Conservation (phyloP, 805 yeast genomes). For the Yamadazyma tumulicola region DNA sequence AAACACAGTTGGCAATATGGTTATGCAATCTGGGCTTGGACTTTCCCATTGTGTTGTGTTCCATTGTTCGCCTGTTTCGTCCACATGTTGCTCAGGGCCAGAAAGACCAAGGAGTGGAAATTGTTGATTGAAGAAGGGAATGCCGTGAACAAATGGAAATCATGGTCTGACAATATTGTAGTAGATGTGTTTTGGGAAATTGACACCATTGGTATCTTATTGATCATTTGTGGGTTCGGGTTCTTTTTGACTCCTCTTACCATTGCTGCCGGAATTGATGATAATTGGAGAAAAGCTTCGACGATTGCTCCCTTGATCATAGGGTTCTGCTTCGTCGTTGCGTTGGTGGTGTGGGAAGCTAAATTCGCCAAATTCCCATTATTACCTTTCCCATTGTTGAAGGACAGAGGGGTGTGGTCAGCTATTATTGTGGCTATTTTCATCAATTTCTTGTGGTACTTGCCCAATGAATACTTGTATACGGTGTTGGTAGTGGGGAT, state of each 20-base stretch:
- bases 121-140: slow-evolving; percentile 36
- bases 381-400: slow-evolving; percentile 54
- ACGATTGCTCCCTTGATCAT: slow-evolving; percentile 68
- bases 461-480: slow-evolving; percentile 69
- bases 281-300: slow-evolving; percentile 57
- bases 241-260: slow-evolving; percentile 71
- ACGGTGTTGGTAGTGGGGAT: slow-evolving; percentile 64
- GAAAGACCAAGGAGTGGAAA: slow-evolving; percentile 49
- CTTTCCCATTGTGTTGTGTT: slow-evolving; percentile 62
- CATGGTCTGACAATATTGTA: slow-evolving; percentile 29
- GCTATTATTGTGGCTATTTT: slow-evolving; percentile 59
- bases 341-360: slow-evolving; percentile 58
- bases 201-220: slow-evolving; percentile 60
- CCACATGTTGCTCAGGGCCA: slow-evolving; percentile 56
- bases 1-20: slow-evolving; percentile 63
- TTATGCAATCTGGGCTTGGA: slow-evolving; percentile 77
- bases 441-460: slow-evolving; percentile 59
- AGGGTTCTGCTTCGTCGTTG: slow-evolving; percentile 59
- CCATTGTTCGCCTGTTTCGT: slow-evolving; percentile 53
- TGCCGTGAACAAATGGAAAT: slow-evolving; percentile 13
- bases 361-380: slow-evolving; percentile 59
- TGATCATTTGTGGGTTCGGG: slow-evolving; percentile 56
- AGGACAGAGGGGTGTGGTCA: slow-evolving; percentile 71
- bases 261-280: slow-evolving; percentile 60
- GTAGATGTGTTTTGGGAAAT: slow-evolving; percentile 54